Base-by-base conservation (phyloP, 495 filamentous ascomycete species). In the Tuber borchii region DNA sequence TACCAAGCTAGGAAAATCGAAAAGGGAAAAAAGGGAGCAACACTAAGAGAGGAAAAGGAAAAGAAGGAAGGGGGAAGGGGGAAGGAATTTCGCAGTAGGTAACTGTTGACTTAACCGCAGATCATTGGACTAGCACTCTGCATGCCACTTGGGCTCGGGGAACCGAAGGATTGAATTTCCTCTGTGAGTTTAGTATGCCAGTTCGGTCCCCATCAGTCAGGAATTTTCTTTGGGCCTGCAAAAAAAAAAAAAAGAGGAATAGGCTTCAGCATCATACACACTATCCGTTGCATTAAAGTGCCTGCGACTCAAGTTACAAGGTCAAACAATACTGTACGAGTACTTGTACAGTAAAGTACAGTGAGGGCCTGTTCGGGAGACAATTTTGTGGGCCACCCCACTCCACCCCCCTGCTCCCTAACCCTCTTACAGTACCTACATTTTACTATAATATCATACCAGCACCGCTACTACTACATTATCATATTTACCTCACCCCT, bases 401-500 rank as follows among this genome's bases (percentile, higher is more conserved):
- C 26, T 26, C 56, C 10, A n/a, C n/a, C n/a, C 51, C 56, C 56
- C 56, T 65, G 12, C 56, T 65, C 56, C 56, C 34, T 26, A 65
- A 65, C 56, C 14, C 56, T 65, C 56, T 65, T 65, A 7, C 26
- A 2, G 16, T 31, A 61, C 51, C 51, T n/a, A 65, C 26, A 65
- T 17, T 61, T 31, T 17, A 19, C 56, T 65, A 12, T 65, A 65
- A 65, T 65, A 31, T 26, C 26, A 65, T 65, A 31, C 56, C 26
- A 65, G 26, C 56, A 65, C 31, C 26, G 16, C 56, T 65, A 31
- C 56, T 65, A 1, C 56, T 65, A 1, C 56, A 65, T 65, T 65
- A 65, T 65, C 56, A 65, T 65, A 65, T 65, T 65, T 65, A 65
- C 56, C 56, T 65, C 56, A 65, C 56, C 56, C 12, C 56, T 34